A percentile compares a stretch with the other conserved stretches of the same genome.
Conservation (phyloP, 2,329 filamentous ascomycete genomes). For the Lachnum nothofagi region DNA sequence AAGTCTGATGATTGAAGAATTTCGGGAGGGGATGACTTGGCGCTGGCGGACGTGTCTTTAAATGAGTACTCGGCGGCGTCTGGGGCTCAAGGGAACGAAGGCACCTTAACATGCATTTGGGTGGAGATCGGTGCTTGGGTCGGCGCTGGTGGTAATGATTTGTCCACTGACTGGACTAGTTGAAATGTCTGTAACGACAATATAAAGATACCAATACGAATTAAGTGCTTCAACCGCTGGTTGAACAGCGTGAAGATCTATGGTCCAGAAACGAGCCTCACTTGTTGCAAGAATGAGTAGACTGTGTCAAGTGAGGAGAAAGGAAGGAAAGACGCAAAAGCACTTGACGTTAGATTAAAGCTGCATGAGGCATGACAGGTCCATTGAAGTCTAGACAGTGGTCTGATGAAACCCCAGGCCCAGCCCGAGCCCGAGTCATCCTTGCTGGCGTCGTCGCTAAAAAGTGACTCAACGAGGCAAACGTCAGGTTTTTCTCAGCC, state of each 20-base stretch:
- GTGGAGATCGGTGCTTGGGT: neutral
- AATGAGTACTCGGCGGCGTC: neutral
- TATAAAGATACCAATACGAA: too few relatives aligned
- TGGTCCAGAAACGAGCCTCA: too few relatives aligned
- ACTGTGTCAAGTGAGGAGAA: too few relatives aligned
- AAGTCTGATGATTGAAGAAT: slow-evolving; percentile 1
- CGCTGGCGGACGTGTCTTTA: slow-evolving; percentile 11
- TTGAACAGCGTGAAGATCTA: too few relatives aligned
- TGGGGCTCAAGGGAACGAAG: neutral
- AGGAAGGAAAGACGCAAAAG: neutral
- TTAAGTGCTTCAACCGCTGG: too few relatives aligned
- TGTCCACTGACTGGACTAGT: neutral
- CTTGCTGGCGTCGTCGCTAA: neutral
- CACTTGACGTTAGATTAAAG: slow-evolving; percentile 22
- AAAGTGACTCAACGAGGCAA: neutral
- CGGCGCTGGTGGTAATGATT: neutral
- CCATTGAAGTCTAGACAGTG: slow-evolving; percentile 4
- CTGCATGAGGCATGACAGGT: neutral
- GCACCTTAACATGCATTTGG: neutral
- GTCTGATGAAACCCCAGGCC: too few relatives aligned
- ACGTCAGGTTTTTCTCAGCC: neutral
- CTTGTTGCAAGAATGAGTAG: too few relatives aligned
- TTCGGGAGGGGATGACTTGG: slow-evolving; percentile 7
- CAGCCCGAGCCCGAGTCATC: neutral
- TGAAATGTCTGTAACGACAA: slow-evolving; percentile 2